Evolutionary conservation across 495 filamentous ascomycete species (phyloP), one percentile per base, ranked within the genome.

Genomic region (Trichoderma gamsii): DNA sequence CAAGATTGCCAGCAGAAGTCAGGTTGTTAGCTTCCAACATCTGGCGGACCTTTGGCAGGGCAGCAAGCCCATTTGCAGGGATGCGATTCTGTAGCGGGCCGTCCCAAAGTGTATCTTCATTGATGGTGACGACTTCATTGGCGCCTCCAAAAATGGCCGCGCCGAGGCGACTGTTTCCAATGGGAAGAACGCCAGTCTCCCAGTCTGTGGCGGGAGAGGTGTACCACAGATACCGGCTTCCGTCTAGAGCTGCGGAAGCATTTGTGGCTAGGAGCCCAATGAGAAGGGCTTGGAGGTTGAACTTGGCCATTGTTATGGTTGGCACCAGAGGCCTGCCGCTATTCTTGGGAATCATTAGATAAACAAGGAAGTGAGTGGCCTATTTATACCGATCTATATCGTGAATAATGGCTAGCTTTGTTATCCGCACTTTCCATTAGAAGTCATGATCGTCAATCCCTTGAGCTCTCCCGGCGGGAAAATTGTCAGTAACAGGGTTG

Each of bases 31-130:
- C 70, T 7, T 77, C 73, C 25, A 86, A 77, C 32, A 82, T 74
- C 25, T 74, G 71, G 68, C 82, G 74, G 3, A 85, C 69, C 15
- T 65, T 72, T 35, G 76, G 75, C 18, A 81, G 74, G 59, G 78
- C 73, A 15, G 68, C 52, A 21, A 76, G 68, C 1, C 83, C 76
- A 38, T 76, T 73, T 15, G 69, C 72, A 16, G 80, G 81, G 41
- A 78, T 79, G 23, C 83, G 77, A 67, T 84, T 73, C 71, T 82
- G 79, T 27, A 76, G 76, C 16, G 76, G 78, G 44, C 83, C 84
- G 71, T 79, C 83, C 84, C 82, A 85, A 12, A 85, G 73, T 7
- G 82, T 82, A 68, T 85, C 80, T 67, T 87, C 84, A 66, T 85
- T 86, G 29, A 87, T 70, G 12, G 76, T 73, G n/a, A 85, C 67